Conservation (phyloP, 2,329 filamentous ascomycete genomes). For the Septoria petroselini region DNA sequence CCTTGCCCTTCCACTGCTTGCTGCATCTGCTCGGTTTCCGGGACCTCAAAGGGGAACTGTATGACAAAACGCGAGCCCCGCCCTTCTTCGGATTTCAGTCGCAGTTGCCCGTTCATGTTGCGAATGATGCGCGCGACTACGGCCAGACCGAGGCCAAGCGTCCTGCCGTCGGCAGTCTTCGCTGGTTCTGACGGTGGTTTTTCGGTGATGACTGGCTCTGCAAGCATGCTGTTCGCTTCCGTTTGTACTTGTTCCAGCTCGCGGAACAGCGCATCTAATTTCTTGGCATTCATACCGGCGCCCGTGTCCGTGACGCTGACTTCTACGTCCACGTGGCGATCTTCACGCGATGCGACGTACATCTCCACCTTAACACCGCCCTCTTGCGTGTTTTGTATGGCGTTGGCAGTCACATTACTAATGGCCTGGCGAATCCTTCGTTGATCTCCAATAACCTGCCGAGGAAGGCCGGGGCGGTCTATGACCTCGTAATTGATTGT, state of each 20-base stretch:
- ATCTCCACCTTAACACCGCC: constrained; percentile 70
- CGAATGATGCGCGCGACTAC: constrained; percentile 79
- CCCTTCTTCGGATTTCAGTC: constrained; percentile 77
- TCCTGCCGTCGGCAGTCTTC: constrained; percentile 41
- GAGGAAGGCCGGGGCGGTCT: constrained; percentile 66
- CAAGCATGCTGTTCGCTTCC: constrained; percentile 52
- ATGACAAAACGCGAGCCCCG: constrained; percentile 81
- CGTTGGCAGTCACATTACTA: constrained; percentile 79
- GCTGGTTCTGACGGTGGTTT: constrained; percentile 32
- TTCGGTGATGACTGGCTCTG: constrained; percentile 35
- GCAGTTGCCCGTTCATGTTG: constrained; percentile 87
- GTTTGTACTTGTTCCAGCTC: constrained; percentile 64
- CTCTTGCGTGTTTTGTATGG: constrained; percentile 69
- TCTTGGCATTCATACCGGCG: constrained; percentile 57
- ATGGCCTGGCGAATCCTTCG: constrained; percentile 77
- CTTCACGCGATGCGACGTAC: constrained; percentile 56
- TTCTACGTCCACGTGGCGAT: constrained; percentile 64
- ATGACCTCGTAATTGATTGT: constrained; percentile 66
- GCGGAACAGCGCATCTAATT: constrained; percentile 59
- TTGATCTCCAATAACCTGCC: constrained; percentile 72
- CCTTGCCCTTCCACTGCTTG: constrained; percentile 17
- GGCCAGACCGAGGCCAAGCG: constrained; percentile 78
- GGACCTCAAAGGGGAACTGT: constrained; percentile 70
- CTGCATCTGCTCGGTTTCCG: constrained; percentile 38
- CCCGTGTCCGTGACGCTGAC: constrained; percentile 75